phyloP scores from a whole-genome alignment of 305 asterid species.

The Solanum chacoense region DNA sequence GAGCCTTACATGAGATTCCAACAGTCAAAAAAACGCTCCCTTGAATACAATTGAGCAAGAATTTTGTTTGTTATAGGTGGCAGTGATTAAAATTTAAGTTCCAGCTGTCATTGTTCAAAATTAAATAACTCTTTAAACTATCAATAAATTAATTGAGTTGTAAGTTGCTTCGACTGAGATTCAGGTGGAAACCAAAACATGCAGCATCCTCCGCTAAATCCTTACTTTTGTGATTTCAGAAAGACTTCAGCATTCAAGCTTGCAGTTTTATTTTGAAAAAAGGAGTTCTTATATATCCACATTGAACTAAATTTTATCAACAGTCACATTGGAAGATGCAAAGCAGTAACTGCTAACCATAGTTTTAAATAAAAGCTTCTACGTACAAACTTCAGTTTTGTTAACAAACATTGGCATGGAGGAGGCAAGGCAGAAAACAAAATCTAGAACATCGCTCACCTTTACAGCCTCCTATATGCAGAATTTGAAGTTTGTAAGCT shows the following conservation, averaged over 20 bases:
- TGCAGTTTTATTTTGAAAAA: not conserved
- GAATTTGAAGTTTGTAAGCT: constrained; percentile 40
- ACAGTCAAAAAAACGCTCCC: not conserved
- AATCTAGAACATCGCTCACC: constrained; percentile 29
- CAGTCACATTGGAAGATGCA: not conserved
- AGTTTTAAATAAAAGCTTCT: not conserved
- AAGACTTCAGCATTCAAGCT: not conserved
- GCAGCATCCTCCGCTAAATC: not conserved
- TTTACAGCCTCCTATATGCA: constrained; percentile 75
- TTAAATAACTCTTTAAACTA: not conserved
- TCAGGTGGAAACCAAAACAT: not conserved
- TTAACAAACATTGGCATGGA: not conserved
- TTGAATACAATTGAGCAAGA: not conserved
- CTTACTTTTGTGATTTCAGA: not conserved
- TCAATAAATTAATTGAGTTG: not conserved
- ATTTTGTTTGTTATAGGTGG: not conserved
- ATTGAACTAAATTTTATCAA: not conserved
- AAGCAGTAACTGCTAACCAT: not conserved
- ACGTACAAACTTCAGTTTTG: not conserved
- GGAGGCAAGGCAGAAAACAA: not conserved
- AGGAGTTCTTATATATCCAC: not conserved
- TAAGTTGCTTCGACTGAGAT: not conserved
- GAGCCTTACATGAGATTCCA: not conserved
- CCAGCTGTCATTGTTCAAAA: not conserved
- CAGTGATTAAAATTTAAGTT: not conserved